Evolutionary conservation across 306 rosid genomes (phyloP).

Genomic region (Phaseolus lunatus): DNA sequence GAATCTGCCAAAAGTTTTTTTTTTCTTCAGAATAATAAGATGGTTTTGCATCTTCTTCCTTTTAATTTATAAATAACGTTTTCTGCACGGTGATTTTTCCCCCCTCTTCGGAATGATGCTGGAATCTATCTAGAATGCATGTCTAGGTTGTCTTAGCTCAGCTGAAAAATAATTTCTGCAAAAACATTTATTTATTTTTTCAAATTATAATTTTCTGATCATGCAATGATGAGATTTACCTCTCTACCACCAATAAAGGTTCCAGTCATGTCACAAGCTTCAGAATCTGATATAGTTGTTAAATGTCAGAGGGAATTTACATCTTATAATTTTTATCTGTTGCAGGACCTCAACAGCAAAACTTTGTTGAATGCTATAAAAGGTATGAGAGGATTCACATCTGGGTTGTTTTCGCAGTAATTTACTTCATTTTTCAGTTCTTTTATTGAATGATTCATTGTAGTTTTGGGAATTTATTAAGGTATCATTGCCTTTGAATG

Average conservation of each 20-base stretch:
- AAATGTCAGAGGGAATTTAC: constrained; percentile 30
- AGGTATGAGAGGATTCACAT: constrained; percentile 55
- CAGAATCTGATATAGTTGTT: constrained; percentile 31
- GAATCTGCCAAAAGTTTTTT: constrained; percentile 25
- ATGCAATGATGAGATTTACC: constrained; percentile 12
- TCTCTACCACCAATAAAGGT: background rate
- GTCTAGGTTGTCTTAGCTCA: constrained; percentile 28
- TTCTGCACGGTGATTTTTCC: constrained; percentile 3
- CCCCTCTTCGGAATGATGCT: constrained; percentile 19
- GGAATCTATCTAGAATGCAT: constrained; percentile 24
- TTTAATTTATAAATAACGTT: background rate
- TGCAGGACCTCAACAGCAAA: constrained; percentile 81
- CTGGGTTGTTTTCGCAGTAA: constrained; percentile 22
- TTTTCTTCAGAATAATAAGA: background rate
- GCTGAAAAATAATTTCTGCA: constrained; percentile 31
- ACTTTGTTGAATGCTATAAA: constrained; percentile 79
- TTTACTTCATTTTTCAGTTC: background rate
- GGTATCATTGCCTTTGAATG: constrained; percentile 28
- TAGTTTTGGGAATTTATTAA: constrained; percentile 21
- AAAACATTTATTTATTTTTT: background rate
- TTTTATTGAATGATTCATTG: background rate
- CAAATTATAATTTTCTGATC: constrained; percentile 6
- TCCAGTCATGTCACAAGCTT: constrained; percentile 12
- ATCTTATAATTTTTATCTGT: constrained; percentile 25
- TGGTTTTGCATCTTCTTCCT: background rate